phyloP scores from a whole-genome alignment of 192 early-diverging fungal species.

The Funneliformis geosporum region DNA sequence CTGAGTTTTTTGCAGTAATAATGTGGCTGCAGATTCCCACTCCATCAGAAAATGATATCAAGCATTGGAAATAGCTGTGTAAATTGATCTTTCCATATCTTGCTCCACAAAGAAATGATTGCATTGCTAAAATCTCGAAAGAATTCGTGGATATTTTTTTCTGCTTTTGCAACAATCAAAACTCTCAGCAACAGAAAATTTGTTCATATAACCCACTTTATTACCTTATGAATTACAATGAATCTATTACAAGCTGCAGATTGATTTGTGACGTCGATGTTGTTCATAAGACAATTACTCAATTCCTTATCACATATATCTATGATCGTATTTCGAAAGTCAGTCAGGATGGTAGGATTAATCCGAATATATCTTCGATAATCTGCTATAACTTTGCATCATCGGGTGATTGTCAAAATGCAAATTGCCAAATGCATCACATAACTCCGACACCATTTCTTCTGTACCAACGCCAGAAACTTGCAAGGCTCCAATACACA shows the following conservation, averaged over 20 bases:
- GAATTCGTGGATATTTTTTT: constrained; percentile 5
- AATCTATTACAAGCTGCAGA: neutral
- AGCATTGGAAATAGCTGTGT: constrained; percentile 5
- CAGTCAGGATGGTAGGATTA: neutral
- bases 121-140: neutral
- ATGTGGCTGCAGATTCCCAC: constrained; percentile 4
- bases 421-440: neutral
- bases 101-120: neutral
- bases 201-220: neutral
- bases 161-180: neutral
- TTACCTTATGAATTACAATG: neutral
- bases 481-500: constrained; percentile 15
- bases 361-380: constrained; percentile 7
- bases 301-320: constrained; percentile 22
- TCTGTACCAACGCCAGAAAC: neutral
- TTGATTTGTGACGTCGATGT: neutral
- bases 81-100: constrained; percentile 14
- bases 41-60: neutral
- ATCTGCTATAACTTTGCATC: constrained; percentile 5
- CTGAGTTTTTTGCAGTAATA: constrained; percentile 12
- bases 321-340: neutral
- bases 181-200: neutral
- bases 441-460: constrained; percentile 6
- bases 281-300: neutral
- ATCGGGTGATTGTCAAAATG: no score